Evolutionary conservation across 2,329 filamentous ascomycete species (phyloP).

Genomic region (Diaporthe sp.): DNA sequence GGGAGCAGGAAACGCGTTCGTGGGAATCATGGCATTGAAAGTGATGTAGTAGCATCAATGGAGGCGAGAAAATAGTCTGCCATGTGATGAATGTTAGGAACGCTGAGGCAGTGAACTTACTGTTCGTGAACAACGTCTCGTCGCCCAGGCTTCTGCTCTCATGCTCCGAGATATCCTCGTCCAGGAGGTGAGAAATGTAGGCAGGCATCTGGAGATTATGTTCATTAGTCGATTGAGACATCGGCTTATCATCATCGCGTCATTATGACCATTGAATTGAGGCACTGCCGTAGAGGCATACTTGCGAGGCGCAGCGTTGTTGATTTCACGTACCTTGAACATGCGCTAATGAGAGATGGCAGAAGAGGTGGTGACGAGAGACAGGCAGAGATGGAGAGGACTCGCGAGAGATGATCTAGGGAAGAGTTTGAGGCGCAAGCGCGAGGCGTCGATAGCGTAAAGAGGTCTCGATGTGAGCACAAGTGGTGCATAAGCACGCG

Average conservation of each 20-base stretch:
- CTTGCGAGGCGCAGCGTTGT: not conserved
- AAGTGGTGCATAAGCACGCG: not conserved
- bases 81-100: not conserved
- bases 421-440: not conserved
- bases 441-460: not conserved
- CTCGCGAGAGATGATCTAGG: not conserved
- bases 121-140: not conserved
- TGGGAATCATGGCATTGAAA: not conserved
- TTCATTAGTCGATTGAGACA: not conserved
- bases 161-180: not conserved
- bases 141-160: not conserved
- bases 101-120: not conserved
- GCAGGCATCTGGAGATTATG: not conserved
- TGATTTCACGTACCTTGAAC: not conserved
- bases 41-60: not conserved
- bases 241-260: not conserved
- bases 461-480: not conserved
- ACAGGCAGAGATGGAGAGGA: not conserved
- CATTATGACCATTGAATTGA: not conserved
- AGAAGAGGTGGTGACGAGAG: not conserved
- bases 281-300: not conserved
- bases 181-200: not conserved
- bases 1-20: not conserved
- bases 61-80: not conserved
- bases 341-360: not conserved